phyloP scores from a whole-genome alignment of 345 rosid genomes.

The Turnera subulata region DNA sequence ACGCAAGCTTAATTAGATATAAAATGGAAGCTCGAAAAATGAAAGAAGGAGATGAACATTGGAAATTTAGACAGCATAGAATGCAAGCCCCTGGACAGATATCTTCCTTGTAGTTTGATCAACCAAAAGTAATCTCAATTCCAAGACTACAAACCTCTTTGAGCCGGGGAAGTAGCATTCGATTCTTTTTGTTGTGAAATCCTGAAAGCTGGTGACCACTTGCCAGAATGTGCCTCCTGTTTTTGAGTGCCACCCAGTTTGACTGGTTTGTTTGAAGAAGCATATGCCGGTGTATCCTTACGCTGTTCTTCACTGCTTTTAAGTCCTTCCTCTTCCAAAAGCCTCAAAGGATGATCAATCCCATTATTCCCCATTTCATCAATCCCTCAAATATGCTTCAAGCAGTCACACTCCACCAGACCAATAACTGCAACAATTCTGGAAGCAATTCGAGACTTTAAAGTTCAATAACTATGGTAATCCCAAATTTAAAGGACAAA shows the following conservation, averaged over 20 bases:
- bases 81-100: neutral
- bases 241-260: slow-evolving; percentile 14
- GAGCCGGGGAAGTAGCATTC: slow-evolving; percentile 25
- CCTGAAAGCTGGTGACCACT: slow-evolving; percentile 29
- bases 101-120: neutral
- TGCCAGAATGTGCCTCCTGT: slow-evolving; percentile 27
- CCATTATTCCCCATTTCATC: slow-evolving; percentile 54
- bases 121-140: neutral
- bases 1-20: too few species aligned
- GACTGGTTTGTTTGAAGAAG: slow-evolving; percentile 22
- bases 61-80: neutral
- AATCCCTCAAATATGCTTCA: slow-evolving; percentile 4
- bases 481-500: too few species aligned
- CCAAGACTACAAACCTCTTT: slow-evolving; percentile 35
- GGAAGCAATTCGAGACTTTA: slow-evolving; percentile 5
- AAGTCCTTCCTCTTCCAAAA: slow-evolving; percentile 27
- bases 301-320: slow-evolving; percentile 23
- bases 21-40: too few species aligned
- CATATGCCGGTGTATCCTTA: slow-evolving; percentile 12
- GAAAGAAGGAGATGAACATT: neutral
- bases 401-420: slow-evolving; percentile 9
- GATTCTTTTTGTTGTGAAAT: slow-evolving; percentile 18
- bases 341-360: slow-evolving; percentile 41
- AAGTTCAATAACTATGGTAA: too few species aligned
- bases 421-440: slow-evolving; percentile 6